A percentile compares a stretch with the other conserved stretches of the same genome.
Conservation (phyloP, 768 basidiomycete species). For the Tephrocybe sp. region DNA sequence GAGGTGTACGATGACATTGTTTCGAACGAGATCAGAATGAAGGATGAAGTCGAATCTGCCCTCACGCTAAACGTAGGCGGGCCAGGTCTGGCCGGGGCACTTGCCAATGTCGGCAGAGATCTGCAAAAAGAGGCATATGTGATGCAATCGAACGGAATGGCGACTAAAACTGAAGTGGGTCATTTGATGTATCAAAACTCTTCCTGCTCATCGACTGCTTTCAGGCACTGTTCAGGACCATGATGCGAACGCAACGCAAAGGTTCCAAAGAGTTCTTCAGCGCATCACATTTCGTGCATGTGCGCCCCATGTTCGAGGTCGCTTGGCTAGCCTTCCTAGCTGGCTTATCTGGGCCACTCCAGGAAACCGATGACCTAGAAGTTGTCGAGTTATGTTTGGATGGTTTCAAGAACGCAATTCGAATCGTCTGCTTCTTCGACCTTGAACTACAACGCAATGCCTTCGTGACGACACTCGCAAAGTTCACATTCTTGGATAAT, state of each 20-base stretch:
- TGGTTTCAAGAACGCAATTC: slow-evolving; percentile 96
- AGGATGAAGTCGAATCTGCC: slow-evolving; percentile 85
- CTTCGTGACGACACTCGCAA: slow-evolving; percentile 93
- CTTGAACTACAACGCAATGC: slow-evolving; percentile 98
- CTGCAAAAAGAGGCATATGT: slow-evolving; percentile 95
- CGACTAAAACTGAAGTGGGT: slow-evolving; percentile 90
- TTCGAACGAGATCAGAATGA: slow-evolving; percentile 95
- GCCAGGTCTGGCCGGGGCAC: slow-evolving; percentile 76
- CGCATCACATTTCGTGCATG: slow-evolving; percentile 95
- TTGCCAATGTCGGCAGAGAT: slow-evolving; percentile 92
- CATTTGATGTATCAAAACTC: neutral
- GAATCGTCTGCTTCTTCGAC: slow-evolving; percentile 95
- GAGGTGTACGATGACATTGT: slow-evolving; percentile 90
- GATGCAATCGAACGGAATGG: slow-evolving; percentile 94
- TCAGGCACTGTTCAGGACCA: slow-evolving; percentile 87
- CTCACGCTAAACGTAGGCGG: slow-evolving; percentile 43
- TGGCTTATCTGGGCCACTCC: slow-evolving; percentile 90
- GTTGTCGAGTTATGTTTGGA: slow-evolving; percentile 90
- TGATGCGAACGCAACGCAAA: slow-evolving; percentile 91
- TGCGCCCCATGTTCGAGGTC: slow-evolving; percentile 98
- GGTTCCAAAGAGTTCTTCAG: slow-evolving; percentile 89
- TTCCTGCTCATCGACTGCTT: slow-evolving; percentile 13
- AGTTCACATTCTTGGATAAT: slow-evolving; percentile 98
- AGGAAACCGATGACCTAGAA: slow-evolving; percentile 93
- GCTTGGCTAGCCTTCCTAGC: slow-evolving; percentile 99